Conservation (phyloP, 495 filamentous ascomycete genomes). For the Darksidea phi region DNA sequence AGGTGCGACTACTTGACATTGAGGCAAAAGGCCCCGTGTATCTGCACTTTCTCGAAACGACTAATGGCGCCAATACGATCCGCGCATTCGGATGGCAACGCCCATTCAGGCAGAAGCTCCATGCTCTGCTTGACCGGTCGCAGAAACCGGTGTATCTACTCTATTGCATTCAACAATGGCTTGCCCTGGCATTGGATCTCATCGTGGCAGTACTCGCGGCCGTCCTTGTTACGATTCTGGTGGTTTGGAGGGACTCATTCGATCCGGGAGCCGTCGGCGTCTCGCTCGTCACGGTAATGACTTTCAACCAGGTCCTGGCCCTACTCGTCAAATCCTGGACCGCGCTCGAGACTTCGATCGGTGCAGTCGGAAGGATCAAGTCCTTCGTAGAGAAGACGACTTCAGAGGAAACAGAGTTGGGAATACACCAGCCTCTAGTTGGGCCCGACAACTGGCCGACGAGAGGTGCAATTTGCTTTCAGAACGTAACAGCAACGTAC, state of each 20-base stretch:
- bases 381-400: slow-evolving; percentile 44
- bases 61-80: slow-evolving; percentile 46
- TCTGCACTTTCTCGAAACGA: slow-evolving; percentile 47
- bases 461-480: not conserved
- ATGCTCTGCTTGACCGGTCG: slow-evolving; percentile 40
- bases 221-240: slow-evolving; percentile 39
- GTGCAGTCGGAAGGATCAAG: slow-evolving; percentile 49
- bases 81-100: slow-evolving; percentile 48
- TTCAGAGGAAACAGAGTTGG: slow-evolving; percentile 19
- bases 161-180: slow-evolving; percentile 49
- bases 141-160: slow-evolving; percentile 50
- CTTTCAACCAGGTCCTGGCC: slow-evolving; percentile 42
- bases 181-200: slow-evolving; percentile 43
- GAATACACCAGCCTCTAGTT: not conserved
- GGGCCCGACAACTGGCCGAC: not conserved
- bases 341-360: slow-evolving; percentile 52
- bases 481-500: not conserved
- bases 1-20: slow-evolving; percentile 58
- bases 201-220: slow-evolving; percentile 44
- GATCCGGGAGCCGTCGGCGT: slow-evolving; percentile 43
- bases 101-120: slow-evolving; percentile 16
- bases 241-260: slow-evolving; percentile 20
- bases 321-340: slow-evolving; percentile 47
- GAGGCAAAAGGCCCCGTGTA: slow-evolving; percentile 51
- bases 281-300: slow-evolving; percentile 43